Percentiles rank a stretch among this genome's conserved stretches.
Evolutionary conservation across 2,329 filamentous ascomycete species (phyloP).

Genomic region (Torrubiellomyces zombiae): DNA sequence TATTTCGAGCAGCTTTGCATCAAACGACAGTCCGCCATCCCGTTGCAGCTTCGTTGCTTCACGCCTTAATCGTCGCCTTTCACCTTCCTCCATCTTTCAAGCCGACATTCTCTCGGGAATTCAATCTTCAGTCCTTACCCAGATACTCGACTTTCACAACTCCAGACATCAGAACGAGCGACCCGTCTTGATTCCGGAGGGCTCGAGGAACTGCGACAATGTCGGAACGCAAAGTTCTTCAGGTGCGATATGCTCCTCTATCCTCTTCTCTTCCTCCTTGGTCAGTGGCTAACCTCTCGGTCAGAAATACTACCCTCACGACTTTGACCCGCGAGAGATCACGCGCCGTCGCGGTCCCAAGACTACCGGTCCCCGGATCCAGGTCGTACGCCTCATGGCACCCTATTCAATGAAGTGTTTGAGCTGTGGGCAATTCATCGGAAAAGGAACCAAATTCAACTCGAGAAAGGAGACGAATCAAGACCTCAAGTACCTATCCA

Average conservation of each 20-base stretch:
- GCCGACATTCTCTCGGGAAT: too few relatives aligned
- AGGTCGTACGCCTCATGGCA: slow-evolving; percentile 74
- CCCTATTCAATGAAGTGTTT: slow-evolving; percentile 26
- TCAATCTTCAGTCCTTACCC: too few relatives aligned
- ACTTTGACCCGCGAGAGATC: slow-evolving; percentile 82
- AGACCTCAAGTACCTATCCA: slow-evolving; percentile 75
- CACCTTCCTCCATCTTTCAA: too few relatives aligned
- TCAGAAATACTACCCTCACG: slow-evolving; percentile 48
- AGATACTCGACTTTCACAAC: too few relatives aligned
- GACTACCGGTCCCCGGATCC: slow-evolving; percentile 58
- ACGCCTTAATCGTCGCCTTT: too few relatives aligned
- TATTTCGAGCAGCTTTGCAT: too few relatives aligned
- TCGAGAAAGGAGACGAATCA: slow-evolving; percentile 79
- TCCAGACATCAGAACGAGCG: too few relatives aligned
- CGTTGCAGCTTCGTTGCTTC: too few relatives aligned
- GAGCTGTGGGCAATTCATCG: slow-evolving; percentile 58
- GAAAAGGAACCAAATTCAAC: slow-evolving; percentile 92
- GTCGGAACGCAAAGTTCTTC: slow-evolving; percentile 74
- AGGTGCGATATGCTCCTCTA: slow-evolving; percentile 7
- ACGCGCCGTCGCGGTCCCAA: slow-evolving; percentile 54
- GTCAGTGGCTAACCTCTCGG: neutral
- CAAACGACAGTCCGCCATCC: too few relatives aligned
- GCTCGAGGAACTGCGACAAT: too few relatives aligned
- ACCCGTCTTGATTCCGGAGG: too few relatives aligned
- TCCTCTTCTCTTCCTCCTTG: too few relatives aligned